Base-by-base conservation (phyloP, 139 green algal species). In the Microglena sp. region DNA sequence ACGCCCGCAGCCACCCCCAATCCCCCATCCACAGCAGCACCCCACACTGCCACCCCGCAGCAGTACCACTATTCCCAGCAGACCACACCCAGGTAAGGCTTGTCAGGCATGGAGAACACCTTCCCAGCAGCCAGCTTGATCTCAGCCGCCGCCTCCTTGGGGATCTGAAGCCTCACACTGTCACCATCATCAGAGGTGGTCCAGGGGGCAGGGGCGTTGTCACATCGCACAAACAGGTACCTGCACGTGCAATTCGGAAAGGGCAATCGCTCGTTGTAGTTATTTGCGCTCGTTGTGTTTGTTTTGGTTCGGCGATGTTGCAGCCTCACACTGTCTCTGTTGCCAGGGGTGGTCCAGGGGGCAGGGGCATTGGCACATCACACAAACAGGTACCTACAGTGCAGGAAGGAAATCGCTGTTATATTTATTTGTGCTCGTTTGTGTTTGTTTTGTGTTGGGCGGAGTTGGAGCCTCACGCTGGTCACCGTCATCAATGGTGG, bases 141-240 rank as follows among this genome's bases (percentile, higher is more conserved):
- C 68, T 94, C 87, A 45, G 83, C 60, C 5, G 62, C 15, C 0
- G 84, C 87, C n/a, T 72, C 64, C 40, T 66, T 62, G 1, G 88
- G 87, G 43, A 91, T 56, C 50, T 83, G 60, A 4, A 73, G 22
- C 15, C 50, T 50, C 0, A 58, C 61, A 18, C 57, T 34, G 65
- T 75, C 69, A 31, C 72, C 68, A 5, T 27, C 43, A 36, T 82
- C 74, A 74, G 64, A 53, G 32, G 8, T 72, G 11, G 73, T 84
- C 92, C 92, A 97, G 27, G 92, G 92, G 0, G 92, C 92, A 1
- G 92, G 85, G 31, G 82, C 67, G 75, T 97, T 97, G 83, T 97
- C 92, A 72, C 84, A 92, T 46, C 92, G 84, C 44, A 94, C 70
- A 74, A 97, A 95, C 24, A 97, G 83, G 79, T 97, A 97, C 55